Evolutionary conservation across 352 stramenopile genomes (phyloP).

Genomic region (Thalassiosira mediterranea): DNA sequence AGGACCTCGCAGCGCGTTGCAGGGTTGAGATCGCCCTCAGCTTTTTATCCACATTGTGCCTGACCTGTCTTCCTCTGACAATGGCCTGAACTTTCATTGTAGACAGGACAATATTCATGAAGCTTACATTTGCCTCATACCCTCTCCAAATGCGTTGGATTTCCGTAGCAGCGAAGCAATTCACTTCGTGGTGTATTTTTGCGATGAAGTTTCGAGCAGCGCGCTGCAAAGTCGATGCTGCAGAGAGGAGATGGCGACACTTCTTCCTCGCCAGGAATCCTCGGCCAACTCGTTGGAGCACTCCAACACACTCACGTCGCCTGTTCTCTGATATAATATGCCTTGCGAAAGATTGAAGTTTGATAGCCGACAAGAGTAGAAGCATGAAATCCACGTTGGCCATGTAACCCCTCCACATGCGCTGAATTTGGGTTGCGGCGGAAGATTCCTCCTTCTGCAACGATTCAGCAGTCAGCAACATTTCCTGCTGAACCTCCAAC

Average conservation of each 20-base stretch:
- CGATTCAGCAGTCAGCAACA: neutral
- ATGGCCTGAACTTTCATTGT: constrained; percentile 61
- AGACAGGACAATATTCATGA: constrained; percentile 39
- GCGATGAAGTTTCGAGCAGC: constrained; percentile 40
- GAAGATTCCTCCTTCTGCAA: constrained; percentile 22
- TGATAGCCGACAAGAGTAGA: constrained; percentile 18
- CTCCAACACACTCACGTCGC: constrained; percentile 5
- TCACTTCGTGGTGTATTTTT: constrained; percentile 35
- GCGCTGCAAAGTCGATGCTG: constrained; percentile 32
- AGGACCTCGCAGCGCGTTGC: constrained; percentile 34
- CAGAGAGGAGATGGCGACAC: constrained; percentile 6
- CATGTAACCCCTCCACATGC: constrained; percentile 13
- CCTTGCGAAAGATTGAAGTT: constrained; percentile 24
- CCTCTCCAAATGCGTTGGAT: constrained; percentile 76
- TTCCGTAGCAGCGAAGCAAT: constrained; percentile 64
- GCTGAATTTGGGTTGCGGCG: constrained; percentile 38
- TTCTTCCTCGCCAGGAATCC: constrained; percentile 25
- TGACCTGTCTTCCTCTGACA: constrained; percentile 29
- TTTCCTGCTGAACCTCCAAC: constrained; percentile 12
- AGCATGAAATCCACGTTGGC: constrained; percentile 1
- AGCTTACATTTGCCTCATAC: constrained; percentile 51
- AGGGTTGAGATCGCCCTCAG: constrained; percentile 9
- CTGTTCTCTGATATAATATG: too few relatives aligned
- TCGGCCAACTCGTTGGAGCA: constrained; percentile 9
- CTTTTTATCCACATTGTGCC: too few relatives aligned